These are phyloP conservation scores for Suhomyces yuchorum DNA, from an alignment of 1,139 yeast genomes.

Conservation along the genomic window DNA sequence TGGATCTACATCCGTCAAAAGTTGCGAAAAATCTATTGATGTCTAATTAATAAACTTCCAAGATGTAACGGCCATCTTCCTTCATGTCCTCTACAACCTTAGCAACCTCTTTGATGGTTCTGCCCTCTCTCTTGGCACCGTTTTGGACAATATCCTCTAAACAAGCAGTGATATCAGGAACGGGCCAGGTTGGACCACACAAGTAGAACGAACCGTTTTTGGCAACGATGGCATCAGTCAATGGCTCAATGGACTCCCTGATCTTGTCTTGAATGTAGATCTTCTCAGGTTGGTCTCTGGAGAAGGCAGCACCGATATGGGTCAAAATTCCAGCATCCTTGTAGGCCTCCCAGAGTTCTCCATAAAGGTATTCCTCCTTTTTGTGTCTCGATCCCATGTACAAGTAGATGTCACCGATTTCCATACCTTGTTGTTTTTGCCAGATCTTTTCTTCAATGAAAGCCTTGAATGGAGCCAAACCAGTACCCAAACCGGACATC, in stretches of 20 bases:
- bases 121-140: conserved; percentile 71
- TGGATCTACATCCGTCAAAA: background rate
- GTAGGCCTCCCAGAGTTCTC: conserved; percentile 97
- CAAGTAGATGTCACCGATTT: conserved; percentile 86
- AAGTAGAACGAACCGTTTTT: conserved; percentile 89
- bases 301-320: conserved; percentile 96
- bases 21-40: background rate
- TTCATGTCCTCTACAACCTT: conserved; percentile 90
- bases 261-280: conserved; percentile 94
- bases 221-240: conserved; percentile 76
- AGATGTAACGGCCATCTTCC: conserved; percentile 87
- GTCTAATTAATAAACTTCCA: conserved; percentile 59
- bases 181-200: conserved; percentile 99
- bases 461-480: conserved; percentile 98
- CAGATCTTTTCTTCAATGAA: conserved; percentile 93
- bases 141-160: conserved; percentile 75
- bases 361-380: conserved; percentile 92
- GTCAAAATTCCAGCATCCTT: conserved; percentile 90
- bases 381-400: conserved; percentile 95
- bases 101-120: conserved; percentile 65
- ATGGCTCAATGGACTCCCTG: conserved; percentile 68
- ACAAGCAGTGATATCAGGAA: conserved; percentile 93
- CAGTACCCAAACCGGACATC: conserved; percentile 98
- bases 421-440: conserved; percentile 87
- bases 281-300: conserved; percentile 95